Evolutionary conservation across 2,329 filamentous ascomycete species (phyloP).

Genomic region (Cladophialophora psammophila): DNA sequence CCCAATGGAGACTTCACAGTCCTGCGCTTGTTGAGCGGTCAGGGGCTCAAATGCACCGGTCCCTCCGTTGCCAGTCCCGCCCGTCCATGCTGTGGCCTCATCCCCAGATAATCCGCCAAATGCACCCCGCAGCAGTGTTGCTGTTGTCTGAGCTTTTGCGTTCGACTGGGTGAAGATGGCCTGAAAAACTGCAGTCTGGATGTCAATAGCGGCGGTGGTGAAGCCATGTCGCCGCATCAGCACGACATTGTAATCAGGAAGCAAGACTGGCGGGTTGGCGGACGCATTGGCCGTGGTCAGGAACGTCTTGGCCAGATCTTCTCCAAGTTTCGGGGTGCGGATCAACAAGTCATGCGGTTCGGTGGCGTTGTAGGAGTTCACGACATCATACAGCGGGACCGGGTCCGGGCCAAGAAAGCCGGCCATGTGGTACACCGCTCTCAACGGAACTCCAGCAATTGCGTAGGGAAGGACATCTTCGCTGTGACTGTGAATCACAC

Average conservation of each 20-base stretch:
- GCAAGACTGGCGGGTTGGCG: constrained; percentile 3
- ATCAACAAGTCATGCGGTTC: constrained; percentile 49
- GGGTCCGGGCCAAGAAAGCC: constrained; percentile 50
- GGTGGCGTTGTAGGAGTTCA: constrained; percentile 37
- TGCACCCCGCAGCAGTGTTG: constrained; percentile 40
- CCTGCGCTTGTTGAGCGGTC: constrained; percentile 27
- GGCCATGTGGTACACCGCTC: constrained; percentile 53
- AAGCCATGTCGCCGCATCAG: constrained; percentile 58
- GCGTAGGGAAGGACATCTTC: constrained; percentile 54
- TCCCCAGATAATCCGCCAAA: constrained; percentile 8
- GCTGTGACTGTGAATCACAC: constrained; percentile 56
- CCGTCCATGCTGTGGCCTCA: constrained; percentile 2
- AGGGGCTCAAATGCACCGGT: constrained; percentile 21
- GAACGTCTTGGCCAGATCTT: constrained; percentile 47
- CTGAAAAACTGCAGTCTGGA: constrained; percentile 52
- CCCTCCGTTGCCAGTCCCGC: not conserved
- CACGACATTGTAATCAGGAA: constrained; percentile 46
- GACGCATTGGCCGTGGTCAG: constrained; percentile 25
- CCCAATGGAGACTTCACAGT: constrained; percentile 11
- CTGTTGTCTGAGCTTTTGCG: constrained; percentile 51
- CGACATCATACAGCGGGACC: constrained; percentile 46
- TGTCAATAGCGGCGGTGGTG: constrained; percentile 48
- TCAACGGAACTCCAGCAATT: constrained; percentile 50
- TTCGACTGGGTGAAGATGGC: constrained; percentile 56
- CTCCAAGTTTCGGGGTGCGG: constrained; percentile 45